Percentiles rank a stretch among this genome's conserved stretches.
phyloP scores from a whole-genome alignment of 1,284 basidiomycete genomes.

The Rhodotorula sp. region DNA sequence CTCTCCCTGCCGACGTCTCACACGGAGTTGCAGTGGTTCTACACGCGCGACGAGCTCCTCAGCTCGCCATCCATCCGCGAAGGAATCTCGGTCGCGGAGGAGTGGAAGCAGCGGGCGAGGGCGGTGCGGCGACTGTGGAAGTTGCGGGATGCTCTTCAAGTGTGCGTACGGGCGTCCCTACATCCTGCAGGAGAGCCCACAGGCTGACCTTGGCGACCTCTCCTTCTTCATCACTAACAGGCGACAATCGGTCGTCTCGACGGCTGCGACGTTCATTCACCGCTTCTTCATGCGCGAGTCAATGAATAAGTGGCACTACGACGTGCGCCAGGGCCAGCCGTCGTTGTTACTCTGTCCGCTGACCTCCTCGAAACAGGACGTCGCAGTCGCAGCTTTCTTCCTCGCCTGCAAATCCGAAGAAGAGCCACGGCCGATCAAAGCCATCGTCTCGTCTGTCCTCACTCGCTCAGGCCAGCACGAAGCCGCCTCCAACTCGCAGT shows the following conservation, averaged over 20 bases:
- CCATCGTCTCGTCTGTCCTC: slow-evolving; percentile 35
- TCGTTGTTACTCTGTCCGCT: background rate
- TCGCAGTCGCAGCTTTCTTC: slow-evolving; percentile 42
- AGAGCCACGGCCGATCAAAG: slow-evolving; percentile 32
- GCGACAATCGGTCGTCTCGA: slow-evolving; percentile 38
- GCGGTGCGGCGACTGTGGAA: slow-evolving; percentile 22
- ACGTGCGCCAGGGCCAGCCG: slow-evolving; percentile 8
- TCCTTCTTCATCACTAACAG: slow-evolving; percentile 3
- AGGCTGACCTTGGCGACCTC: background rate
- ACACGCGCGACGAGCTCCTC: slow-evolving; percentile 18
- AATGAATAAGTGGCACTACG: slow-evolving; percentile 35
- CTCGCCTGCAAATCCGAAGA: slow-evolving; percentile 47
- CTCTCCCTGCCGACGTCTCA: slow-evolving; percentile 5
- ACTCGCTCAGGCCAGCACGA: slow-evolving; percentile 1
- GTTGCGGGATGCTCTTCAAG: background rate
- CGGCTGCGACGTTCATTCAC: slow-evolving; percentile 44
- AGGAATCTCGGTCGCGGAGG: slow-evolving; percentile 12
- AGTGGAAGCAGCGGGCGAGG: slow-evolving; percentile 13
- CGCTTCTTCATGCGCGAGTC: slow-evolving; percentile 46
- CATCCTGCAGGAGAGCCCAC: too few species aligned
- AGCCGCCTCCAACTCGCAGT: background rate
- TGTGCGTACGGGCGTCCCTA: slow-evolving; percentile 1
- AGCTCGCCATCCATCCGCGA: slow-evolving; percentile 26
- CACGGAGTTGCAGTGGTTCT: slow-evolving; percentile 37
- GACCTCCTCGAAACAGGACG: slow-evolving; percentile 3